phyloP scores from a whole-genome alignment of 768 basidiomycete genomes.

The Leccinum truebloodii region DNA sequence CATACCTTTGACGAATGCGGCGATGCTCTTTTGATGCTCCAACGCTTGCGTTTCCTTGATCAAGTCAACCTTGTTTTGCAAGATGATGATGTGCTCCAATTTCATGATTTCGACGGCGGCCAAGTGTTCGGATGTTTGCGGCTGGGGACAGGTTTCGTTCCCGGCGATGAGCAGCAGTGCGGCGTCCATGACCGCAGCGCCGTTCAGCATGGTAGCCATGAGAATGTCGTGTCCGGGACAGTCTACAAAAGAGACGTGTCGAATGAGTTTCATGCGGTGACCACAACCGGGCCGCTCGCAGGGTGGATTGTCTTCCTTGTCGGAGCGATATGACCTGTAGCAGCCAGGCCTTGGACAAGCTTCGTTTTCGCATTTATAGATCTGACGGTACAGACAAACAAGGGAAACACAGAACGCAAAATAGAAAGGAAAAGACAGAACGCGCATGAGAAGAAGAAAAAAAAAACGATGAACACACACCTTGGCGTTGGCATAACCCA shows the following conservation, averaged over 20 bases:
- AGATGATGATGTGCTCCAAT: conserved; percentile 93
- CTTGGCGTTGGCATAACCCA: conserved; percentile 99
- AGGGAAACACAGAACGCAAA: background rate
- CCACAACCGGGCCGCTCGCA: conserved; percentile 95
- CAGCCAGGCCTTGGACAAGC: conserved; percentile 73
- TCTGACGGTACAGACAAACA: conserved; percentile 49
- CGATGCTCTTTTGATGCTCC: conserved; percentile 95
- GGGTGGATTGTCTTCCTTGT: conserved; percentile 91
- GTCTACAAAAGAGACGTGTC: conserved; percentile 99
- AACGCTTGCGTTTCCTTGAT: conserved; percentile 94
- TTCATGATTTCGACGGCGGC: conserved; percentile 99
- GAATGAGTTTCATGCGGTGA: conserved; percentile 67
- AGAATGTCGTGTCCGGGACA: conserved; percentile 98
- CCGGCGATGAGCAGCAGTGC: conserved; percentile 94
- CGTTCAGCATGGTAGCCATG: conserved; percentile 98
- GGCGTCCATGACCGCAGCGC: conserved; percentile 99
- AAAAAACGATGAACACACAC: conserved; percentile 44
- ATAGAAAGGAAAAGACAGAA: background rate
- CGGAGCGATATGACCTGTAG: conserved; percentile 80
- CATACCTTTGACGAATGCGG: conserved; percentile 91
- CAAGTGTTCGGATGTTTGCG: conserved; percentile 97
- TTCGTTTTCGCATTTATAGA: conserved; percentile 96
- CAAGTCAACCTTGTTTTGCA: conserved; percentile 98
- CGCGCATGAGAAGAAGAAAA: background rate
- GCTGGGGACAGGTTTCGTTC: conserved; percentile 98